Conservation (phyloP, 805 yeast species). For the Candida xyloterini region DNA sequence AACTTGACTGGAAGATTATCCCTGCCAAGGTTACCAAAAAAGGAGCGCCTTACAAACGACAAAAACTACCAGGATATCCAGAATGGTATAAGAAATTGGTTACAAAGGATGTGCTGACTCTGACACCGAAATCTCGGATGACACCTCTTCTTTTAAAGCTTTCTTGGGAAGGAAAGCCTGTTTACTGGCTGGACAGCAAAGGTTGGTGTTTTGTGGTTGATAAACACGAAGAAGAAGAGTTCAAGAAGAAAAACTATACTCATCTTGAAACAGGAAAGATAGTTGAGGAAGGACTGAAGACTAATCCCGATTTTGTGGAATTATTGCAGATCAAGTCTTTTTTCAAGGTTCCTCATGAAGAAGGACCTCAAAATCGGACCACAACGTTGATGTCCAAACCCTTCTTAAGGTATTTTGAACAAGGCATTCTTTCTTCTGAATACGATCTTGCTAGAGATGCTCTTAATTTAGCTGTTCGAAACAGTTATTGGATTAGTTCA, state of each 20-base stretch:
- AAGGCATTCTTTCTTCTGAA: conserved; percentile 67
- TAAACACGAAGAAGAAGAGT: conserved; percentile 32
- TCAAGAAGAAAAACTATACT: conserved; percentile 39
- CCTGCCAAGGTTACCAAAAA: conserved; percentile 61
- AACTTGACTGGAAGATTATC: conserved; percentile 79
- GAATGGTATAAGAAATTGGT: conserved; percentile 79
- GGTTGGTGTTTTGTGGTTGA: conserved; percentile 91
- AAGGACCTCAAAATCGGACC: conserved; percentile 72
- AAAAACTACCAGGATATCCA: conserved; percentile 86
- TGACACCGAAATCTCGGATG: conserved; percentile 70
- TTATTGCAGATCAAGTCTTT: conserved; percentile 23
- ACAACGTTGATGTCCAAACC: conserved; percentile 76
- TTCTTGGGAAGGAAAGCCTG: conserved; percentile 82
- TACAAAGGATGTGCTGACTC: conserved; percentile 40
- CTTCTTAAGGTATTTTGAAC: conserved; percentile 68
- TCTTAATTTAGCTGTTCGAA: conserved; percentile 67
- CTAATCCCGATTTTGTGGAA: conserved; percentile 5
- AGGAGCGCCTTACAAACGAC: conserved; percentile 67
- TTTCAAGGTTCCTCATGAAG: conserved; percentile 85
- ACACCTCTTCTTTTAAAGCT: conserved; percentile 74
- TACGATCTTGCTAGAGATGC: conserved; percentile 74
- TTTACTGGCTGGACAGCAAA: conserved; percentile 69
- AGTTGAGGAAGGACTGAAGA: conserved; percentile 10
- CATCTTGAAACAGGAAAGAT: conserved; percentile 18
- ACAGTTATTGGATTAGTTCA: conserved; percentile 91